These are phyloP conservation scores for Aspergillus udagawae DNA, from an alignment of 2,329 filamentous ascomycete species.

Conservation along the genomic window DNA sequence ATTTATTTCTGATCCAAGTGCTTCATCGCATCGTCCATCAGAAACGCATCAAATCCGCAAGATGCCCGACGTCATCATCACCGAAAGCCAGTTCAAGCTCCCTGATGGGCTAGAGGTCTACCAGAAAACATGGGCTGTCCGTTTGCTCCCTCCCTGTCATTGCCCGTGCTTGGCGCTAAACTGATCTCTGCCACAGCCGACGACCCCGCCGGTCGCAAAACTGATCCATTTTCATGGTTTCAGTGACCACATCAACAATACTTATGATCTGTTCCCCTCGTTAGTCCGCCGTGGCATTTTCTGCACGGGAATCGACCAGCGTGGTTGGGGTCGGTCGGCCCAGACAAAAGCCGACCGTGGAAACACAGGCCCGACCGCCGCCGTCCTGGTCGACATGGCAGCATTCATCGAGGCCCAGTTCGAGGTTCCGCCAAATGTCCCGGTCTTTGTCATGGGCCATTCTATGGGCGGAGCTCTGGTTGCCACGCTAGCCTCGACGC, in stretches of 20 bases:
- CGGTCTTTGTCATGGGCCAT: conserved; percentile 1
- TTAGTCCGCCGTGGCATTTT: conserved; percentile 4
- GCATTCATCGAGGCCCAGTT: conserved; percentile 1
- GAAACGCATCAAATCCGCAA: not conserved
- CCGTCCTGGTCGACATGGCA: conserved; percentile 1
- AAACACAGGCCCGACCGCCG: conserved; percentile 5
- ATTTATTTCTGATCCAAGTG: too few species aligned
- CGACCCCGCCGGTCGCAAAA: not conserved
- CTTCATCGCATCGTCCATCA: too few species aligned
- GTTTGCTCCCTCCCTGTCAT: not conserved
- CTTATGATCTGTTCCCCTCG: conserved; percentile 1
- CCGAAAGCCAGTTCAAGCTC: conserved; percentile 4
- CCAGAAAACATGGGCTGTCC: conserved; percentile 11
- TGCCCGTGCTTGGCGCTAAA: not conserved
- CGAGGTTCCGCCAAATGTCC: not conserved
- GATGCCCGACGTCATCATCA: conserved; percentile 6
- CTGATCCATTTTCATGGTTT: conserved; percentile 9
- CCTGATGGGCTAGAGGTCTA: conserved; percentile 4
- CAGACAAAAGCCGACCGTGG: conserved; percentile 4
- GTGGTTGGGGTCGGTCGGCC: conserved; percentile 8
- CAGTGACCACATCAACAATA: conserved; percentile 9
- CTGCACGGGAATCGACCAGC: conserved; percentile 6
- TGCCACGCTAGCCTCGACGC: conserved; percentile 3
- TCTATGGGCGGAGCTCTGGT: conserved; percentile 4
- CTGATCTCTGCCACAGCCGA: not conserved